Evolutionary conservation across 1,284 basidiomycete genomes (phyloP), one percentile per base, ranked within the genome.

Genomic region (Moesziomyces sp.): DNA sequence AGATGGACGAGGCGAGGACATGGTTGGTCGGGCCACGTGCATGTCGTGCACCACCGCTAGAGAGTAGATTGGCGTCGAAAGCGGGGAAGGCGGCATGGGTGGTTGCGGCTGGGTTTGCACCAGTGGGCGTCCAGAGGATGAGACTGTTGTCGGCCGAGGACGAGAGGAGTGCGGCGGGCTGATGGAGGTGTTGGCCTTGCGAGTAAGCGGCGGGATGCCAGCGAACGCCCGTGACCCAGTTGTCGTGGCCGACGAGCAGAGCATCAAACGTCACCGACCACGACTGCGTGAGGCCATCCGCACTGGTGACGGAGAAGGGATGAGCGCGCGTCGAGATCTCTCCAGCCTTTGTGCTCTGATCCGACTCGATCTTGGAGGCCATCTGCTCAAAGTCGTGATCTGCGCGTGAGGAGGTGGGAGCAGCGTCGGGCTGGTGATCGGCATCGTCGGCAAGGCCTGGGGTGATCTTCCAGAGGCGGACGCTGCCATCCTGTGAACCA

Each of bases 41-140:
- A 42, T 46, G 52, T 30, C 26, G 46, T 13, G 49, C 62, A 56
- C 40, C 80, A 69, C 21, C 57, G 19, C 58, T 53, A 11, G 75
- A 73, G 35, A 77, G 58, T 81, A 93, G 92, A 4, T 43, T 30
- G 13, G 26, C 35, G 55, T 90, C 91, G 28, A 73, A 66, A 11
- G 51, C 40, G 21, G 72, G 46, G 48, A 74, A 70, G 48, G 66
- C 54, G n/a, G 57, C 52, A 16, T 16, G 11, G 3, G 54, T 33
- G 9, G 44, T 7, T 2, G 30, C 21, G 1, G 57, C 48, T 10
- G 55, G 35, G 5, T 44, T 14, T 16, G 38, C 45, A 8, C 66
- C 62, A 24, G 70, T 65, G 8, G 82, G 82, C 11, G 78, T 71
- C 82, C 82, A 83, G 18, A 81, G 56, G 62, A 83, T 83, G 43